A percentile compares a stretch with the other conserved stretches of the same genome.
These are phyloP conservation scores for Coniosporium apollinis DNA, from an alignment of 495 filamentous ascomycete species.

Conservation along the genomic window DNA sequence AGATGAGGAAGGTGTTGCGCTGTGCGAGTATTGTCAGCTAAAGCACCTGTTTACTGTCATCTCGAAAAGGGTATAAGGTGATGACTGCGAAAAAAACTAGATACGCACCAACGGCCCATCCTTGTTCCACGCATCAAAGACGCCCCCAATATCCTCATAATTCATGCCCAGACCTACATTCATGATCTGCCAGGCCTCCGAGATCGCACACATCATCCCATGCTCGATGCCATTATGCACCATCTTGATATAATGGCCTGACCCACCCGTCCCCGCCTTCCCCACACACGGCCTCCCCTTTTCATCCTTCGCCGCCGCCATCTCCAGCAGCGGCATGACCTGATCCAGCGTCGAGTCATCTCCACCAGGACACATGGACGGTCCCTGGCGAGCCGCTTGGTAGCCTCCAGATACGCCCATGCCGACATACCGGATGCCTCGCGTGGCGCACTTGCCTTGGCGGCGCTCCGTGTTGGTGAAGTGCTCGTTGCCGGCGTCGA, in stretches of 20 bases:
- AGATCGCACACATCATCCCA: slow-evolving; percentile 44
- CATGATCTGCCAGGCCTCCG: slow-evolving; percentile 53
- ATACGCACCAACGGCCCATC: slow-evolving; percentile 33
- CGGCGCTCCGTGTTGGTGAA: slow-evolving; percentile 49
- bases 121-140: slow-evolving; percentile 44
- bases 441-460: slow-evolving; percentile 36
- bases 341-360: slow-evolving; percentile 37
- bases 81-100: neutral
- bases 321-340: slow-evolving; percentile 47
- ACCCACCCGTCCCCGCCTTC: slow-evolving; percentile 42
- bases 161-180: slow-evolving; percentile 38
- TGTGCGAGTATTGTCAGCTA: neutral
- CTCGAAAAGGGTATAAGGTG: no score
- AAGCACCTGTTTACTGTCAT: no score
- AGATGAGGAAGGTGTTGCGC: slow-evolving; percentile 38
- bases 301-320: slow-evolving; percentile 42
- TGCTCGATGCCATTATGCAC: slow-evolving; percentile 65
- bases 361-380: slow-evolving; percentile 49
- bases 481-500: slow-evolving; percentile 58
- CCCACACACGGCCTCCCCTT: slow-evolving; percentile 45
- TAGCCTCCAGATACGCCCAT: slow-evolving; percentile 56
- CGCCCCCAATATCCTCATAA: slow-evolving; percentile 44
- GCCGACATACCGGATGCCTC: slow-evolving; percentile 47
- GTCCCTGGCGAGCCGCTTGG: slow-evolving; percentile 47
- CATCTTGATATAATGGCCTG: slow-evolving; percentile 65